Base-by-base conservation (phyloP, 2,329 filamentous ascomycete species). In the Fusarium haematococcum region DNA sequence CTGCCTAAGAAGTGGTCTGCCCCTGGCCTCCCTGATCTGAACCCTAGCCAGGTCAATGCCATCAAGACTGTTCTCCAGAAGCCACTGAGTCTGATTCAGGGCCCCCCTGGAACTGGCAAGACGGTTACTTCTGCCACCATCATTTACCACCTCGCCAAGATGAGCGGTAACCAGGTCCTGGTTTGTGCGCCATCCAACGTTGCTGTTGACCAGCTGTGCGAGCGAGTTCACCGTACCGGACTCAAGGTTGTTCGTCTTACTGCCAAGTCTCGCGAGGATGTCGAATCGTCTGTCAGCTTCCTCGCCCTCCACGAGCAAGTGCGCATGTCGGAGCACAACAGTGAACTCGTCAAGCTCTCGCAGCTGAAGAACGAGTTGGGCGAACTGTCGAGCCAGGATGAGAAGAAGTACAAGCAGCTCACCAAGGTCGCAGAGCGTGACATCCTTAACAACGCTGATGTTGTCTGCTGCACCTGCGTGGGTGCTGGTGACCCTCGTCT, bases 181-280 rank as follows among this genome's bases (percentile, higher is more conserved):
- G 97, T 99, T 54, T 99, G 97, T 79, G 97, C 97, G 18, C 97
- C 97, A 1, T 99, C 97, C 59, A 99, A 99, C 87, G 97, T 99
- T 72, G 97, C 97, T 10, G 97, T 99, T 32, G 97, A 99, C 80
- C 97, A 99, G 84, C 92, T 99, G 33, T 99, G 97, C 81, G 97
- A 99, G 84, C 95, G 97, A 56, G 96, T 99, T 72, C 96, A 98
- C 83, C 91, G 92, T 67, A 99, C 97, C 37, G 95, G 95, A 3
- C 88, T 99, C 74, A 99, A 99, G 86, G 97, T 97, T 63, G 97
- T 98, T 50, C 95, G 97, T 80, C 91, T 99, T 68, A 99, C 97
- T n/a, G 97, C 97, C 70, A 99, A 99, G 84, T 99, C 97, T 60
- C 93, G 97, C 70, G 97, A 99, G 83, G 97, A 99, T 86, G 97